A percentile compares a stretch with the other conserved stretches of the same genome.
Conservation (phyloP, 1,284 basidiomycete genomes). For the Ceratobasidium papillatum region DNA sequence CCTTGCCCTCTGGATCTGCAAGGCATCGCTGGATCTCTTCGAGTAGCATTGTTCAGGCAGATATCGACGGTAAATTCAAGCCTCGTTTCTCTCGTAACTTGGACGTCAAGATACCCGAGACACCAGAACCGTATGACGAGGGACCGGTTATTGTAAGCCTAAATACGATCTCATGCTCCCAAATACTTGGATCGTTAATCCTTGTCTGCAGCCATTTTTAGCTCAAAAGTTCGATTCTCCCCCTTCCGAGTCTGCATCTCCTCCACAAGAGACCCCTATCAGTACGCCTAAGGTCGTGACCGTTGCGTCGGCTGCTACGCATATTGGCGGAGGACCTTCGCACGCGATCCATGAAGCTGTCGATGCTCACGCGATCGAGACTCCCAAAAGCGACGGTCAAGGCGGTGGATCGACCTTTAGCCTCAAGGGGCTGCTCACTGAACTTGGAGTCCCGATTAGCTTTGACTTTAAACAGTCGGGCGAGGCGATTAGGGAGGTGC, state of each 20-base stretch:
- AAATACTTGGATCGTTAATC: constrained; percentile 30
- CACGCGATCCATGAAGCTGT: constrained; percentile 61
- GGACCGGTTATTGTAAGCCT: constrained; percentile 66
- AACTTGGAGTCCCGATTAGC: constrained; percentile 23
- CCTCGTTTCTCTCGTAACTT: constrained; percentile 49
- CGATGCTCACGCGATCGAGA: constrained; percentile 47
- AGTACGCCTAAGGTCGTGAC: constrained; percentile 73
- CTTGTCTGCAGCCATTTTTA: constrained; percentile 65
- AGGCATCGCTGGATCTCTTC: constrained; percentile 43
- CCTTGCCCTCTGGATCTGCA: constrained; percentile 44
- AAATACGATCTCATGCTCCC: neutral
- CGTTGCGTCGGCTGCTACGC: constrained; percentile 70
- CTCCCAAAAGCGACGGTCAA: neutral
- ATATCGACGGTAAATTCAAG: constrained; percentile 35
- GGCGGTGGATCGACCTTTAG: constrained; percentile 22
- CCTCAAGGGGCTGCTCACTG: constrained; percentile 9
- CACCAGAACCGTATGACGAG: constrained; percentile 57
- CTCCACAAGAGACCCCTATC: constrained; percentile 47
- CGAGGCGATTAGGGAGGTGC: neutral
- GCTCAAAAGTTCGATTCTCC: constrained; percentile 78
- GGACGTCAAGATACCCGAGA: constrained; percentile 66
- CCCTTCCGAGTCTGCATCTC: constrained; percentile 51
- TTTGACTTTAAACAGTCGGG: constrained; percentile 6
- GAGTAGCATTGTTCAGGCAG: constrained; percentile 13
- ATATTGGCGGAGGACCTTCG: constrained; percentile 70